Base-by-base conservation (phyloP, 768 basidiomycete species). In the Coprinellus aureogranulatus region DNA sequence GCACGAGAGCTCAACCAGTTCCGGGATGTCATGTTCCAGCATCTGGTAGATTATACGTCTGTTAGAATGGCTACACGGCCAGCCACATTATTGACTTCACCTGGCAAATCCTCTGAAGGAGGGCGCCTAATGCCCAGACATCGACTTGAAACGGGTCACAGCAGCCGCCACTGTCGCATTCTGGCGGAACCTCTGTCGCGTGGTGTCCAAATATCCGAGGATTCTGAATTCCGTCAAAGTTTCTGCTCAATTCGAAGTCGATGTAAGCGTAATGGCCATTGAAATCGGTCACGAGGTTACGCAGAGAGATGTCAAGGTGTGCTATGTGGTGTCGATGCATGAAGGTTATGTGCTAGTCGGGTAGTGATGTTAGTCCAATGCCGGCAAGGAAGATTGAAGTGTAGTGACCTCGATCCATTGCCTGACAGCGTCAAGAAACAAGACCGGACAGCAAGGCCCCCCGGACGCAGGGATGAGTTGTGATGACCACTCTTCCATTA, bases 401-500 rank as follows among this genome's bases (percentile, higher is more conserved):
- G 22, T 31, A 46, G 50, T 11, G 61, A 87, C 89, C 75, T 90
- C 87, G 37, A 90, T 83, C 60, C 83, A 87, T 65, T 89, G 87
- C 22, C 81, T 81, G 49, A 90, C 63, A 14, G 80, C 80, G 3
- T 73, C 74, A 25, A 90, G 68, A 63, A 89, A 88, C 14, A 75
- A 70, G 41, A 70, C 70, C 50, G 86, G 66, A 61, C 76, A 82
- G 64, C 78, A 80, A 5, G 85, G 84, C 25, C 74, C 70, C 34
- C 75, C 72, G 10, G 41, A 58, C 58, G 74, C 75, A 14, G 77
- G 71, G 23, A 86, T 74, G 22, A 89, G 72, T 54, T 86, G 80
- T 11, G 87, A 76, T 14, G 84, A 86, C 89, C 89, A 91, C 69
- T 89, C 81, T 65, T 90, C 89, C 88, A 89, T 90, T 25, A 90